Conservation (phyloP, 768 basidiomycete genomes). For the Lactarius vividus region DNA sequence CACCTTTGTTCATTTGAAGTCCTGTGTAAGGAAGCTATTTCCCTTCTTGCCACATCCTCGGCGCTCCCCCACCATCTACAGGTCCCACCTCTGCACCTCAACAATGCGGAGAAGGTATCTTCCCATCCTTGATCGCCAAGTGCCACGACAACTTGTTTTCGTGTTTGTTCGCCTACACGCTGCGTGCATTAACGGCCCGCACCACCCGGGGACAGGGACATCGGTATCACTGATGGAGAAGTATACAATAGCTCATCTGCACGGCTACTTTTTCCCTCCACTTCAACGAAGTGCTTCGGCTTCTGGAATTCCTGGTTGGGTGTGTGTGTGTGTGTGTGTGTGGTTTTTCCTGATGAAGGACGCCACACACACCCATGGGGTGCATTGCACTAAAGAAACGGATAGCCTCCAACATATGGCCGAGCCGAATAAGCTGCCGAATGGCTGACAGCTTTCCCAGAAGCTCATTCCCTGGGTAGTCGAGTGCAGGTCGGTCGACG, state of each 20-base stretch:
- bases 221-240: slow-evolving; percentile 29
- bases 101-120: slow-evolving; percentile 53
- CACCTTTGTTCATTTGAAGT: slow-evolving; percentile 82
- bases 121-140: slow-evolving; percentile 57
- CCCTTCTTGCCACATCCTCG: slow-evolving; percentile 30
- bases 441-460: slow-evolving; percentile 51
- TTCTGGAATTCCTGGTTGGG: slow-evolving; percentile 90
- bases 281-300: slow-evolving; percentile 71
- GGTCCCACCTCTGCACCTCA: slow-evolving; percentile 68
- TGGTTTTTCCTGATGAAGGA: no score
- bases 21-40: slow-evolving; percentile 43
- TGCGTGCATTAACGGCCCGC: slow-evolving; percentile 84
- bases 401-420: slow-evolving; percentile 84
- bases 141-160: slow-evolving; percentile 78
- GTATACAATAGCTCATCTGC: slow-evolving; percentile 63
- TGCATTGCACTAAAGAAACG: neutral
- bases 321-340: no score
- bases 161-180: slow-evolving; percentile 90
- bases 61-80: slow-evolving; percentile 78
- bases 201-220: slow-evolving; percentile 31
- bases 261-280: slow-evolving; percentile 85
- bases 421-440: slow-evolving; percentile 82
- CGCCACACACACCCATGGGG: no score
- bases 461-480: slow-evolving; percentile 55
- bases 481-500: neutral